Evolutionary conservation across 305 asterid species (phyloP).

Genomic region (Fraxinus latifolia): DNA sequence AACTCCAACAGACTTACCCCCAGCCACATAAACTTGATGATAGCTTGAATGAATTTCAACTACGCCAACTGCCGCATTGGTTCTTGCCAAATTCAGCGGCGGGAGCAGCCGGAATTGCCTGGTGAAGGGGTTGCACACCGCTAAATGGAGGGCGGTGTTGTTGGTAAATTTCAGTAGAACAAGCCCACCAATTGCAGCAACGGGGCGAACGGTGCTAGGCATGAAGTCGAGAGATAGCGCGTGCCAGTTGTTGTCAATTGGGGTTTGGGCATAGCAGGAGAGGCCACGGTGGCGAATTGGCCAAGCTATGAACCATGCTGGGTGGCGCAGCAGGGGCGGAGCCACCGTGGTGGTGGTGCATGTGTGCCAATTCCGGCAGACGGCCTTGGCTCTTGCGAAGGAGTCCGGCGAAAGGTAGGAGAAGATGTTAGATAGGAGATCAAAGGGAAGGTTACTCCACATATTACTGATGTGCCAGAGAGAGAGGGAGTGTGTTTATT

Average conservation of each 20-base stretch:
- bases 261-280: conserved; percentile 54
- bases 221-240: conserved; percentile 36
- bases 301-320: conserved; percentile 63
- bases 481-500: background rate
- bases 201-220: conserved; percentile 35
- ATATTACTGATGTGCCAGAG: conserved; percentile 22
- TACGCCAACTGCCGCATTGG: conserved; percentile 68
- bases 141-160: conserved; percentile 44
- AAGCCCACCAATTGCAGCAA: conserved; percentile 46
- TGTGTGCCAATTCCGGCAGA: conserved; percentile 55
- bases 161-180: conserved; percentile 36
- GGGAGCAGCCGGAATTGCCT: conserved; percentile 50
- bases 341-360: conserved; percentile 29
- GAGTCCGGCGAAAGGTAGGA: conserved; percentile 73
- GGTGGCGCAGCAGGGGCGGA: conserved; percentile 25
- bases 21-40: conserved; percentile 55
- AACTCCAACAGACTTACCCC: conserved; percentile 26
- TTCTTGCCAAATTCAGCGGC: conserved; percentile 35
- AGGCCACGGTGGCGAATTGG: conserved; percentile 39
- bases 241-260: conserved; percentile 45
- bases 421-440: conserved; percentile 56
- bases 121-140: conserved; percentile 68
- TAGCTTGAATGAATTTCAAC: conserved; percentile 8
- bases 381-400: conserved; percentile 52
- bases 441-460: conserved; percentile 74